Percentiles rank a stretch among this genome's conserved stretches.
Evolutionary conservation across 148 eudicot species (phyloP).

Genomic region (Cornus controversa): DNA sequence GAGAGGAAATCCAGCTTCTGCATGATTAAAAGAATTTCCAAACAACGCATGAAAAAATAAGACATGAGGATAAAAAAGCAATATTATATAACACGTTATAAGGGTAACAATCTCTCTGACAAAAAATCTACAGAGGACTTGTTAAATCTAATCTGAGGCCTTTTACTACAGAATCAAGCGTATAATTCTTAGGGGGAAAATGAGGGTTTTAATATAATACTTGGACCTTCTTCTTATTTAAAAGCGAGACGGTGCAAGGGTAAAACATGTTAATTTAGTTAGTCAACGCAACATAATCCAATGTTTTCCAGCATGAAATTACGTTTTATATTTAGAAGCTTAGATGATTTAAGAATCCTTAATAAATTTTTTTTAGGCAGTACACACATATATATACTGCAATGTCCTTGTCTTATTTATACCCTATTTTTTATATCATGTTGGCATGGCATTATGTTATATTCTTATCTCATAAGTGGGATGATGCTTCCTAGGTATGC

Average conservation of each 20-base stretch:
- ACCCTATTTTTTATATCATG: background rate
- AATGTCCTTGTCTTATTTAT: background rate
- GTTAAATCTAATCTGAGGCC: background rate
- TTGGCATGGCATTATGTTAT: background rate
- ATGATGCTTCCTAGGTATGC: background rate
- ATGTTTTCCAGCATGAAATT: too few species aligned
- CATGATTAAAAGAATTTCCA: conserved; percentile 8
- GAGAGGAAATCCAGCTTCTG: conserved; percentile 63
- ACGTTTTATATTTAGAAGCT: background rate
- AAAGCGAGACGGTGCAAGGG: background rate
- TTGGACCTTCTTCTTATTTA: too few species aligned
- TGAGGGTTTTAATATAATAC: too few species aligned
- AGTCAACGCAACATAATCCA: background rate
- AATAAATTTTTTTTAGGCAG: background rate
- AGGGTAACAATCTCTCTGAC: background rate
- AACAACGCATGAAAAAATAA: too few species aligned
- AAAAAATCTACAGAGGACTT: background rate
- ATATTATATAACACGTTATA: too few species aligned
- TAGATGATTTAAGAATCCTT: background rate
- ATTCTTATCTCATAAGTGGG: background rate
- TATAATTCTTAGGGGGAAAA: background rate
- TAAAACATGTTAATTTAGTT: background rate
- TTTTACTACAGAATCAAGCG: background rate
- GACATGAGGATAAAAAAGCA: too few species aligned
- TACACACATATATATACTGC: background rate